These are phyloP conservation scores for Endotrypanum monterogeii DNA, from an alignment of 208 protist species.

Conservation along the genomic window DNA sequence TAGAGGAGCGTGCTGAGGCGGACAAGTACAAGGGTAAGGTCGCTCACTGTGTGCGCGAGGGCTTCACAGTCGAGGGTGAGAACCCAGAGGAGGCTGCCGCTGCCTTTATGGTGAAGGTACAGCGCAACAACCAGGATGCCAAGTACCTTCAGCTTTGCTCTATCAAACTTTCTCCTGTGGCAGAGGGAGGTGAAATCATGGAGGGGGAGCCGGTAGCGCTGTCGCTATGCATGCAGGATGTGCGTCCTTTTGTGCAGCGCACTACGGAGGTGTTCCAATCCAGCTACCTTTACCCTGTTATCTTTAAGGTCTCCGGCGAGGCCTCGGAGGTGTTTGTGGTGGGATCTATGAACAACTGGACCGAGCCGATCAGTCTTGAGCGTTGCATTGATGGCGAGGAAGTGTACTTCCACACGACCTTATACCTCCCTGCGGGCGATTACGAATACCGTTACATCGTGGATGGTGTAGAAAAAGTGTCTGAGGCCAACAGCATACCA, in stretches of 20 bases:
- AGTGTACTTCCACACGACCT: conserved; percentile 90
- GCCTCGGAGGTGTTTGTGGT: conserved; percentile 91
- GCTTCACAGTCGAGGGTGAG: conserved; percentile 89
- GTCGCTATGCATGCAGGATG: conserved; percentile 92
- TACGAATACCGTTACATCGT: conserved; percentile 95
- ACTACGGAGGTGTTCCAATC: conserved; percentile 89
- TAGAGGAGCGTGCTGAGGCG: conserved; percentile 83
- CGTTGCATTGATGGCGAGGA: conserved; percentile 70
- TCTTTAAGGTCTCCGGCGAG: conserved; percentile 89
- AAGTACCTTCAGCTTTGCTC: conserved; percentile 82
- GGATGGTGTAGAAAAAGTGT: conserved; percentile 89
- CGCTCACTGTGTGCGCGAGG: conserved; percentile 87
- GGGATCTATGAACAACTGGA: conserved; percentile 93
- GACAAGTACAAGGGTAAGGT: conserved; percentile 92
- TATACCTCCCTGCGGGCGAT: conserved; percentile 89
- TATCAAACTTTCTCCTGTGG: conserved; percentile 69
- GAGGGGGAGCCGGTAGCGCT: conserved; percentile 84
- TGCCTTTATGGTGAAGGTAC: conserved; percentile 85
- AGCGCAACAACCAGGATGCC: conserved; percentile 68
- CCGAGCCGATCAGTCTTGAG: conserved; percentile 89
- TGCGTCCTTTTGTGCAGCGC: conserved; percentile 75
- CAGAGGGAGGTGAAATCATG: conserved; percentile 61
- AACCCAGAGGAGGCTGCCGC: conserved; percentile 80
- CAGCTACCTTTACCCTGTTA: conserved; percentile 82
- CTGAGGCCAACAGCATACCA: conserved; percentile 75